Evolutionary conservation across 1,284 basidiomycete genomes (phyloP).

Genomic region (Cystobasidium slooffiae): DNA sequence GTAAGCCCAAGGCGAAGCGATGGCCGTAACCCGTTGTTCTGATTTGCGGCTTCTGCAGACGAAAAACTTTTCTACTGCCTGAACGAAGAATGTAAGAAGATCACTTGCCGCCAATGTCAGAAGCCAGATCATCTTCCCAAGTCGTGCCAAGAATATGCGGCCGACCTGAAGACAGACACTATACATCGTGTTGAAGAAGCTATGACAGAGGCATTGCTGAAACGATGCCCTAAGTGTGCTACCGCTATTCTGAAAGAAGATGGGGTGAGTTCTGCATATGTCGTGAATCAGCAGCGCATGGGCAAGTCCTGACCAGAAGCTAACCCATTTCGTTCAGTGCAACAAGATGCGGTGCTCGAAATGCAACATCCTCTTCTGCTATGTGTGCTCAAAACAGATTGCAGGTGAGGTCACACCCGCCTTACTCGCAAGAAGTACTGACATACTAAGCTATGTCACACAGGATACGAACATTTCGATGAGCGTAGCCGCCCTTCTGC

Average conservation of each 20-base stretch:
- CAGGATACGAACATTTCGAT: conserved; percentile 49
- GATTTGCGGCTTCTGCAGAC: conserved; percentile 30
- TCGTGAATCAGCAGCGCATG: too few species aligned
- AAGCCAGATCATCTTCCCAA: conserved; percentile 52
- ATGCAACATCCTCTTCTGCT: conserved; percentile 7
- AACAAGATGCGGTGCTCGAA: conserved; percentile 38
- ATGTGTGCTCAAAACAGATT: background rate
- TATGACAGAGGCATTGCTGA: conserved; percentile 44
- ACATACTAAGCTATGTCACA: conserved; percentile 9
- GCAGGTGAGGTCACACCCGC: background rate
- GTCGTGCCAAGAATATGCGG: conserved; percentile 50
- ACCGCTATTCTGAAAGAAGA: conserved; percentile 16
- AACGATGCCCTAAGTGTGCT: conserved; percentile 31
- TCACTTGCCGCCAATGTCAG: conserved; percentile 52
- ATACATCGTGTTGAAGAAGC: conserved; percentile 50
- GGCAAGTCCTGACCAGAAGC: background rate
- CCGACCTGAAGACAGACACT: conserved; percentile 47
- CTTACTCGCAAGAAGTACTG: conserved; percentile 1
- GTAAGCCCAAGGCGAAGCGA: background rate
- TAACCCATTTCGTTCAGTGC: conserved; percentile 10
- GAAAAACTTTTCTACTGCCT: conserved; percentile 51
- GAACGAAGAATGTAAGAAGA: conserved; percentile 48
- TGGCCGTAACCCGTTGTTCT: too few species aligned
- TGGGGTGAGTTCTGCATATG: conserved; percentile 1
- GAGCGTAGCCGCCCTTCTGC: background rate